Evolutionary conservation across 345 rosid genomes (phyloP), one percentile per base, ranked within the genome.

Genomic region (Geranium rotundifolium): DNA sequence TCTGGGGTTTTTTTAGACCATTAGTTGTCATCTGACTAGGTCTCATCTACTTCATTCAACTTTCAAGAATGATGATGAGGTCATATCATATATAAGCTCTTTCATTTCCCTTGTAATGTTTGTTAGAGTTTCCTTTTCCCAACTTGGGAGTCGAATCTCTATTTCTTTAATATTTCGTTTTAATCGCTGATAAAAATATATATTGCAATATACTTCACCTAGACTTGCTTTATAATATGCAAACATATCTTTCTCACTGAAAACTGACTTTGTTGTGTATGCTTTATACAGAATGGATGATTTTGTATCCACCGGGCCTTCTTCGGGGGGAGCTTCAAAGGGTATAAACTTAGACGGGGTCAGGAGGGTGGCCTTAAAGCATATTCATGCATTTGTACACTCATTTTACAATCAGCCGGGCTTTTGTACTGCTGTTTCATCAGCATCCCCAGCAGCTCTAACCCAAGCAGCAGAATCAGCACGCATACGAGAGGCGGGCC

Each of bases 261-360:
- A 58, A 19, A 56, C 49, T 58, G 34, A 37, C 19, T 61, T 37
- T 27, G 30, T 2, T 23, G 16, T 39, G 29, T 30, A 23, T 41
- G 64, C 18, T 64, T 37, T 46, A 14, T 70, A 60, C 73, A 78
- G 79, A 70, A 67, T 72, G 82, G 77, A 78, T 67, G 79, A 70
- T 16, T 41, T 34, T 63, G 62, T 67, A 16, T 19, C 39, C n/a
- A 39, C 20, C 2, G 65, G 67, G 54, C 50, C 64, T 46, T 71
- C 67, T 31, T 56, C 62, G 1, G 77, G 61, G 10, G 70, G 59
- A 54, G 29, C 57, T 62, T 57, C 62, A 60, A 75, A 75, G 68
- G 64, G 20, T 52, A 49, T 39, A 56, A 65, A 49, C 58, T 19
- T 68, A 57, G 39, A 64, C 64, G 61, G 63, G n/a, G 56, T 54